Conservation (phyloP, 2,329 filamentous ascomycete species). For the Hirsutella thompsonii region DNA sequence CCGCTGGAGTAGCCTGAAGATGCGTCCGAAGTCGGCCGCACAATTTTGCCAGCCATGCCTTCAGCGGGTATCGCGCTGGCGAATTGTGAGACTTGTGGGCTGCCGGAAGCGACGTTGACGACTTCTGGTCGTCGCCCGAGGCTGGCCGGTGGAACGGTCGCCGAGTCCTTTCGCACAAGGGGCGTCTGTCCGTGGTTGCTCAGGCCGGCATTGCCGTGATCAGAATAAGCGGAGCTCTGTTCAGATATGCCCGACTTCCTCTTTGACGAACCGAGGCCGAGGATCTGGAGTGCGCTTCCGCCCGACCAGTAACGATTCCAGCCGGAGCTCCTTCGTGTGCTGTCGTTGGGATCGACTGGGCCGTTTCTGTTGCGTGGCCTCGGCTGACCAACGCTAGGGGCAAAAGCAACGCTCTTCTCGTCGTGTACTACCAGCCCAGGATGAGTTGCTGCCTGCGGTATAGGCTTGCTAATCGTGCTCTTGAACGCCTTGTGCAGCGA, state of each 20-base stretch:
- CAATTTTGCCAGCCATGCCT: slow-evolving; percentile 47
- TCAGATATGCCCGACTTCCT: slow-evolving; percentile 41
- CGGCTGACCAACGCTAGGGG: slow-evolving; percentile 18
- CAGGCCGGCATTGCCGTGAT: slow-evolving; percentile 11
- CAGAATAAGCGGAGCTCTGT: slow-evolving; percentile 42
- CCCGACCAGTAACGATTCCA: slow-evolving; percentile 73
- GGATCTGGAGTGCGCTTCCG: slow-evolving; percentile 53
- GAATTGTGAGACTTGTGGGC: slow-evolving; percentile 54
- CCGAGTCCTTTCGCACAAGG: slow-evolving; percentile 48
- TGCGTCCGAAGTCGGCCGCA: slow-evolving; percentile 38
- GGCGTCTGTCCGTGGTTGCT: too few species aligned
- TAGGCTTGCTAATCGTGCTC: slow-evolving; percentile 47
- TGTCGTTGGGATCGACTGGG: slow-evolving; percentile 24
- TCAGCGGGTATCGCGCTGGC: slow-evolving; percentile 37
- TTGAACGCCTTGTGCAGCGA: slow-evolving; percentile 52
- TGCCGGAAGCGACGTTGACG: slow-evolving; percentile 54
- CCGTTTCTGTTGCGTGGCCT: slow-evolving; percentile 18
- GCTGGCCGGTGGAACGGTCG: slow-evolving; percentile 54
- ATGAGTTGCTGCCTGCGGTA: slow-evolving; percentile 29
- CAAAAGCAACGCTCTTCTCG: slow-evolving; percentile 27
- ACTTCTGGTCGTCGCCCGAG: slow-evolving; percentile 50
- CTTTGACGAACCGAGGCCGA: slow-evolving; percentile 42
- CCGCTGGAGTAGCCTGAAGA: slow-evolving; percentile 50
- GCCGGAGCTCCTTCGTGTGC: slow-evolving; percentile 50
- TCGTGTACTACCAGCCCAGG: slow-evolving; percentile 23